Conservation (phyloP, 1,284 basidiomycete species). For the Sporisorium iseilematis-ciliati region DNA sequence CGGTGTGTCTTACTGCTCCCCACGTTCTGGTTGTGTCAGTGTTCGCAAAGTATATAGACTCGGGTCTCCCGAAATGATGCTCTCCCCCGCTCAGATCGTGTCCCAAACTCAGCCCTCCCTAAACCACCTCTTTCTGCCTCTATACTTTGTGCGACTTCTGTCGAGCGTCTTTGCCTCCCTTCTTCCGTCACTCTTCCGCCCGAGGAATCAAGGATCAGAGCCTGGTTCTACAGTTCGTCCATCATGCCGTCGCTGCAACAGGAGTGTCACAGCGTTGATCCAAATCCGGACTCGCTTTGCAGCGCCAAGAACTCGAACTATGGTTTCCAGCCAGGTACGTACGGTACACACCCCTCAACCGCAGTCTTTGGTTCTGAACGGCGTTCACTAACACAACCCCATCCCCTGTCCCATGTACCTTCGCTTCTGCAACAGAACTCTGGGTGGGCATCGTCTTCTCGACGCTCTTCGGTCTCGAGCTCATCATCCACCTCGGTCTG, state of each 20-base stretch:
- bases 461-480: conserved; percentile 27
- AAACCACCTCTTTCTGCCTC: no score
- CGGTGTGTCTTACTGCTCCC: no score
- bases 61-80: no score
- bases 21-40: no score
- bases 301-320: conserved; percentile 34
- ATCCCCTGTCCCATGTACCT: no score
- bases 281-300: conserved; percentile 27
- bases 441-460: conserved; percentile 48
- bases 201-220: neutral
- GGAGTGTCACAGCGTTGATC: conserved; percentile 18
- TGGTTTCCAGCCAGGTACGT: conserved; percentile 34
- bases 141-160: no score
- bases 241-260: neutral
- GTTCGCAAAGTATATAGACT: no score
- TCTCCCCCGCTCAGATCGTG: no score
- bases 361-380: neutral
- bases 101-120: no score
- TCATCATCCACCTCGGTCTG: conserved; percentile 28
- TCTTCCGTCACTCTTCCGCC: neutral
- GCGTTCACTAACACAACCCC: neutral
- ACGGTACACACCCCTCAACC: no score
- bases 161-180: no score
- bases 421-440: conserved; percentile 15
- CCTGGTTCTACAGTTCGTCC: neutral